phyloP scores from a whole-genome alignment of 495 filamentous ascomycete species.

The Aspergillus conjunctus region DNA sequence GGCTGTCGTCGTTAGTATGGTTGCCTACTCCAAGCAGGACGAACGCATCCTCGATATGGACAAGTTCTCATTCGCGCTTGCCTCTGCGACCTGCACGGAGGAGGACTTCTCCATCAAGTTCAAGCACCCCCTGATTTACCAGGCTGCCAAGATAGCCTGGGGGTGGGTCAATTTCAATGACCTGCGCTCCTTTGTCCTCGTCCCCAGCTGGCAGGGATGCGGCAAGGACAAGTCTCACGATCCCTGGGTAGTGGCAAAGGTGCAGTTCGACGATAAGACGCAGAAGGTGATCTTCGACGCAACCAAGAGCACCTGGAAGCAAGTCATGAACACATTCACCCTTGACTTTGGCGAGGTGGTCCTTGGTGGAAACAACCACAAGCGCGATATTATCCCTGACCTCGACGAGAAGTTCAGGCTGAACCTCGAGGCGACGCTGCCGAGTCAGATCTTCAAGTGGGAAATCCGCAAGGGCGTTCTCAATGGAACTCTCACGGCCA shows the following conservation, averaged over 20 bases:
- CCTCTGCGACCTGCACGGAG: slow-evolving; percentile 5
- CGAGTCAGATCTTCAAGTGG: slow-evolving; percentile 13
- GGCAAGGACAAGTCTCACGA: slow-evolving; percentile 7
- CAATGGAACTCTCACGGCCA: slow-evolving; percentile 9
- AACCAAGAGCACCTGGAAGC: slow-evolving; percentile 10
- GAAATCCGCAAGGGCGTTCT: neutral
- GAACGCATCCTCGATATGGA: slow-evolving; percentile 13
- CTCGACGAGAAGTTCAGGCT: slow-evolving; percentile 10
- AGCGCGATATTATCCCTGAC: slow-evolving; percentile 16
- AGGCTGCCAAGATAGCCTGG: slow-evolving; percentile 13
- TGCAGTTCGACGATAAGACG: slow-evolving; percentile 10
- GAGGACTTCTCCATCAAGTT: slow-evolving; percentile 7
- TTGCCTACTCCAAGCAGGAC: slow-evolving; percentile 14
- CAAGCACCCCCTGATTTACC: slow-evolving; percentile 10
- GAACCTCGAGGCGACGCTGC: slow-evolving; percentile 2
- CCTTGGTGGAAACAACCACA: slow-evolving; percentile 1
- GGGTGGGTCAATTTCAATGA: slow-evolving; percentile 14
- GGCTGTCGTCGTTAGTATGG: slow-evolving; percentile 13
- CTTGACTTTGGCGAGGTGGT: slow-evolving; percentile 16
- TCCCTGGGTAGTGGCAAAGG: slow-evolving; percentile 7
- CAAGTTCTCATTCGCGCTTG: slow-evolving; percentile 14
- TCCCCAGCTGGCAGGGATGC: slow-evolving; percentile 13
- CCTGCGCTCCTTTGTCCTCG: slow-evolving; percentile 9
- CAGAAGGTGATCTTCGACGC: slow-evolving; percentile 4
- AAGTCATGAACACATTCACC: slow-evolving; percentile 15